These are phyloP conservation scores for Thraustochytrium sp. DNA, from an alignment of 352 stramenopile species.

Conservation along the genomic window DNA sequence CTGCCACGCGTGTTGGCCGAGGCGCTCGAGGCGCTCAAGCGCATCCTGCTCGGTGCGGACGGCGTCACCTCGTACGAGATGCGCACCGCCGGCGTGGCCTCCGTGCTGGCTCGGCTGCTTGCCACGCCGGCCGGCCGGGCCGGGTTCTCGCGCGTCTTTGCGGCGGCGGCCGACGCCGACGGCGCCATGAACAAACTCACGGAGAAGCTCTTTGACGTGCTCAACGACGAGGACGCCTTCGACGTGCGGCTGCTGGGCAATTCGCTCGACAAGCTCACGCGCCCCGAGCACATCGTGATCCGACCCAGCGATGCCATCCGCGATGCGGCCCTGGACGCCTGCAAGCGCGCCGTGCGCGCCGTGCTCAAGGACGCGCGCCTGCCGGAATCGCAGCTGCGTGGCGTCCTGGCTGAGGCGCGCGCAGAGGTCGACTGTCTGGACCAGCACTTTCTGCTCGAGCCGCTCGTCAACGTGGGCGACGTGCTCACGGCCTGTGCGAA, in stretches of 20 bases:
- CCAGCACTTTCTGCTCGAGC: not conserved
- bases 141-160: slow-evolving; percentile 1
- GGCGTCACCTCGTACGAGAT: slow-evolving; percentile 2
- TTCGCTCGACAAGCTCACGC: not conserved
- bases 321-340: not conserved
- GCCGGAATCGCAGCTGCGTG: not conserved
- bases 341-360: not conserved
- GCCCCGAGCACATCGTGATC: not conserved
- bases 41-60: not conserved
- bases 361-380: not conserved
- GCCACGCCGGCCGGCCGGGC: not conserved
- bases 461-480: not conserved
- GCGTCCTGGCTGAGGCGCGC: not conserved
- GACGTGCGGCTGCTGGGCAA: not conserved
- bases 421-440: not conserved
- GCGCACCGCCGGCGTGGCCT: not conserved
- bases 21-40: not conserved
- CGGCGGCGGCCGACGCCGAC: not conserved
- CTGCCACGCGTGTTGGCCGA: not conserved
- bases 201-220: not conserved
- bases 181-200: not conserved
- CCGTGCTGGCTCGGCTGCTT: not conserved
- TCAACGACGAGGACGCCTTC: slow-evolving; percentile 16
- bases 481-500: not conserved
- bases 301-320: not conserved